These are phyloP conservation scores for Schoenoplectus tabernaemontani DNA, from an alignment of 202 grass and related monocot species.

Conservation along the genomic window DNA sequence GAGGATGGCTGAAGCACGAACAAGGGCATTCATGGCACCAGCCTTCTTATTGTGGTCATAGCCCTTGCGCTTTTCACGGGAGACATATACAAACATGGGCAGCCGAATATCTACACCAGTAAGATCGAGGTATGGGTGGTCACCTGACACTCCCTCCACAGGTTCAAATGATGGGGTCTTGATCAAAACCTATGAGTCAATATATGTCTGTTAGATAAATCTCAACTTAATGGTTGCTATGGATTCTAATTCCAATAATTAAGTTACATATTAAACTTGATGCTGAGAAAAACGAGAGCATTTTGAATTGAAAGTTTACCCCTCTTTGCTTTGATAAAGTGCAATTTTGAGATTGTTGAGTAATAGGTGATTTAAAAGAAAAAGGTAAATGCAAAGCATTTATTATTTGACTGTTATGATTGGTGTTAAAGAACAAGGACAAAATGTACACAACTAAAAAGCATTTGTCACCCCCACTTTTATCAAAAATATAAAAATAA, in stretches of 20 bases:
- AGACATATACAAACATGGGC: conserved; percentile 58
- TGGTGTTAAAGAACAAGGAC: not conserved
- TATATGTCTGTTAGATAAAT: not conserved
- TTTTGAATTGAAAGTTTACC: not conserved
- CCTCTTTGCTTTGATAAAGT: not conserved
- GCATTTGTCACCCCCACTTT: too few species aligned
- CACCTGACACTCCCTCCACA: conserved; percentile 30
- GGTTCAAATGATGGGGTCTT: conserved; percentile 40
- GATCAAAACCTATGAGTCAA: conserved; percentile 40
- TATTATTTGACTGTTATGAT: not conserved
- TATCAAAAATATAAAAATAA: too few species aligned
- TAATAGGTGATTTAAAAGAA: not conserved
- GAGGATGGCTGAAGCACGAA: conserved; percentile 67
- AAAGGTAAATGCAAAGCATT: not conserved
- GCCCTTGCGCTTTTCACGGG: conserved; percentile 51
- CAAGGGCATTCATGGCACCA: conserved; percentile 92
- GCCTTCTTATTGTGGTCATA: conserved; percentile 99
- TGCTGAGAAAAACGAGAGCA: not conserved
- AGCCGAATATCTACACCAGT: conserved; percentile 47
- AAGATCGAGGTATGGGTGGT: conserved; percentile 48
- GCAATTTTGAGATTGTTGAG: not conserved
- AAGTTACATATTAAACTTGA: not conserved
- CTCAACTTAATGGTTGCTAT: not conserved
- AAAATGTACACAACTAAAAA: not conserved
- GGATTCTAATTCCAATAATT: not conserved